Evolutionary conservation across 2,329 filamentous ascomycete species (phyloP).

Genomic region (Verticillium longisporum): DNA sequence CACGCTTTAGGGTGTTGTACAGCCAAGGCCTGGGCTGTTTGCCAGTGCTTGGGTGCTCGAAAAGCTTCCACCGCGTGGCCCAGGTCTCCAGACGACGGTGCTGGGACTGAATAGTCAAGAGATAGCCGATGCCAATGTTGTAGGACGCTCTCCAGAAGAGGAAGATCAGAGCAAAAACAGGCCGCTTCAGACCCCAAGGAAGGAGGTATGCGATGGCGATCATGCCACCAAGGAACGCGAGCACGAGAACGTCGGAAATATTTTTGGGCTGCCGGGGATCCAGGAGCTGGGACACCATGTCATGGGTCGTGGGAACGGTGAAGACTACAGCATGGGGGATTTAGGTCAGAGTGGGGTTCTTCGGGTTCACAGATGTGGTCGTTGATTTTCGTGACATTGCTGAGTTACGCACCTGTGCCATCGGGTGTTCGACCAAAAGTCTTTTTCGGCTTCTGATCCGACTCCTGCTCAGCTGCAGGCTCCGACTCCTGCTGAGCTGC

Average conservation of each 20-base stretch:
- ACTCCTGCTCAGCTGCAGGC: too few relatives aligned
- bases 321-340: conserved; percentile 63
- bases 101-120: conserved; percentile 85
- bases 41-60: conserved; percentile 75
- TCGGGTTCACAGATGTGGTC: neutral
- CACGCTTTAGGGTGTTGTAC: conserved; percentile 76
- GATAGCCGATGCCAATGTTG: conserved; percentile 87
- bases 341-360: neutral
- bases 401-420: conserved; percentile 66
- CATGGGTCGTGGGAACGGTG: conserved; percentile 89
- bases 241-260: conserved; percentile 73
- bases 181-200: conserved; percentile 61
- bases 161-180: conserved; percentile 76
- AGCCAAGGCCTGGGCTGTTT: conserved; percentile 76
- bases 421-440: conserved; percentile 88
- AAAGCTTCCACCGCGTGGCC: conserved; percentile 80
- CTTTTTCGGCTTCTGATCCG: conserved; percentile 50
- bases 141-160: conserved; percentile 89
- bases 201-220: conserved; percentile 68
- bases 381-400: neutral
- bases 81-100: conserved; percentile 79
- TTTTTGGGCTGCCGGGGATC: conserved; percentile 96
- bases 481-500: too few relatives aligned
- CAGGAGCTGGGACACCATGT: conserved; percentile 97
- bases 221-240: conserved; percentile 70